Percentiles rank a stretch among this genome's conserved stretches.
Conservation (phyloP, 768 basidiomycete species). For the Phlebiopsis gigantea region DNA sequence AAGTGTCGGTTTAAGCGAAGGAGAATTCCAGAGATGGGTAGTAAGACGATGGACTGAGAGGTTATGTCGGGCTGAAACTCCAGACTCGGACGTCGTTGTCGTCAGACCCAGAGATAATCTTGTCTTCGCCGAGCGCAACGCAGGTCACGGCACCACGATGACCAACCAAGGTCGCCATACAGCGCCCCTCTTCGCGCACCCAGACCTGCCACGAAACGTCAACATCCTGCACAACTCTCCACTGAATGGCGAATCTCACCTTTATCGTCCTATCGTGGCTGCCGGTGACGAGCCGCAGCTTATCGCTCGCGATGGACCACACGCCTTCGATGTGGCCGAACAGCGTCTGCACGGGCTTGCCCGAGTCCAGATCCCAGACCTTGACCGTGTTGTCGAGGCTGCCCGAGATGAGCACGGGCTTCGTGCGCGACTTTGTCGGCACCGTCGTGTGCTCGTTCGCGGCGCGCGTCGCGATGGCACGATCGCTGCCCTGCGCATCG, state of each 20-base stretch:
- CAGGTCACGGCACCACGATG: slow-evolving; percentile 94
- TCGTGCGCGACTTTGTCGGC: slow-evolving; percentile 26
- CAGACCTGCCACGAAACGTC: slow-evolving; percentile 60
- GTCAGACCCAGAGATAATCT: slow-evolving; percentile 94
- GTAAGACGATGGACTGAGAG: neutral
- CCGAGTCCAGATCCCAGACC: slow-evolving; percentile 91
- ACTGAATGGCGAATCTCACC: slow-evolving; percentile 41
- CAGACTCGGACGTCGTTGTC: slow-evolving; percentile 86
- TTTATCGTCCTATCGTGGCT: slow-evolving; percentile 96
- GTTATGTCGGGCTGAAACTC: slow-evolving; percentile 31
- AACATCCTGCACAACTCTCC: neutral
- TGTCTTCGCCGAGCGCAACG: slow-evolving; percentile 86
- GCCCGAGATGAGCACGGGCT: slow-evolving; percentile 80
- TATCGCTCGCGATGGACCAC: slow-evolving; percentile 92
- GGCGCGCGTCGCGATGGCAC: neutral
- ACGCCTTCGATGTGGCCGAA: slow-evolving; percentile 99
- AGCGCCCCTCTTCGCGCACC: slow-evolving; percentile 85
- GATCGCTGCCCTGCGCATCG: neutral
- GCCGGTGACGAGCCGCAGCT: slow-evolving; percentile 84
- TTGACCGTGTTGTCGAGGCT: slow-evolving; percentile 95
- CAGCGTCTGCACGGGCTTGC: slow-evolving; percentile 70
- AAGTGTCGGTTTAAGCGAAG: neutral
- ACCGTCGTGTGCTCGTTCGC: neutral
- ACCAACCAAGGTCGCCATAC: slow-evolving; percentile 85
- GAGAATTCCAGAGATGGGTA: neutral